Evolutionary conservation across 1,284 basidiomycete species (phyloP), one percentile per base, ranked within the genome.

Genomic region (Pyrrhoderma noxium): DNA sequence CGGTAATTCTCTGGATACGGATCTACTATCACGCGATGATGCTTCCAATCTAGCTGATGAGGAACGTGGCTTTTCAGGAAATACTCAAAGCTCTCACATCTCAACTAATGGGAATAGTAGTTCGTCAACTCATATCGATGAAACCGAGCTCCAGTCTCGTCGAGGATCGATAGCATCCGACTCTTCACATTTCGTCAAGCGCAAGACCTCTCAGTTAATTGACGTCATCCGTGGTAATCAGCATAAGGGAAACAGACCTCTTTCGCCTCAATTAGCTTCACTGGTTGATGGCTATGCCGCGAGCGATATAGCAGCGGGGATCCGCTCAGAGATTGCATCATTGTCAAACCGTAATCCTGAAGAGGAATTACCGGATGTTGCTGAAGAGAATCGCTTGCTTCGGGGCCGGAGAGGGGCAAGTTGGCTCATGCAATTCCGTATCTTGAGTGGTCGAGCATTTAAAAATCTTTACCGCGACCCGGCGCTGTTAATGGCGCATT

Each of bases 381-480:
- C 73, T 23, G 70, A 76, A 27, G 86, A 87, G 64, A 85, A 76
- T 41, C 72, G 74, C 45, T 63, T 89, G 51, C 67, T 94, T 59
- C 71, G 85, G 27, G 89, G 89, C 2, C 81, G 90, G 63, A 85
- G 87, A 67, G 79, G 91, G 53, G 95, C 93, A 2, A 85, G 77
- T 56, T 92, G 85, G 76, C 75, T 76, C 53, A 93, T 87, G 18
- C 95, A 99, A 70, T 96, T 99, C 65, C 79, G 78, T 63, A 93
- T 98, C 55, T 67, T 99, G 59, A 94, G 90, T 61, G 93, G 93
- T 19, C 70, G 95, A 53, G 93, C 94, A n/a, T 99, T 98, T 76
- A 98, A 98, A 79, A 98, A 98, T 64, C 68, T 98, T 54, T 93
- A 94, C 65, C 80, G 95, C 35, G 93, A 99, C 63, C 94, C 95